These are phyloP conservation scores for Styphnolobium japonicum DNA, from an alignment of 306 rosid species.

Conservation along the genomic window DNA sequence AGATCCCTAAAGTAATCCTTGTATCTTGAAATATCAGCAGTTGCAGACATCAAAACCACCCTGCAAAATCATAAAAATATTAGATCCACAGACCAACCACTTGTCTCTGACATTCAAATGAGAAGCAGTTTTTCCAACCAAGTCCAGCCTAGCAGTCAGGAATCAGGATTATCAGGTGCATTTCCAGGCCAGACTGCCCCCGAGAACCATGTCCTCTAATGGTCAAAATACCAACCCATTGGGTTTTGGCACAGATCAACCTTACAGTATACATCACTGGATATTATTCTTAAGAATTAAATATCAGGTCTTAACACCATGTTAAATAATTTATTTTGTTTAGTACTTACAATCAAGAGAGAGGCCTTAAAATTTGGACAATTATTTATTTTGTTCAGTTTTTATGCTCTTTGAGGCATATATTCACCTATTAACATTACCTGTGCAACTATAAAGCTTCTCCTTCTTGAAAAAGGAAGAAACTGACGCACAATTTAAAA, in stretches of 20 bases:
- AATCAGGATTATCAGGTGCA: background rate
- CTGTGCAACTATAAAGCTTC: background rate
- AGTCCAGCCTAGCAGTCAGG: background rate
- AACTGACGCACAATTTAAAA: too few species aligned
- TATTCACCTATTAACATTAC: background rate
- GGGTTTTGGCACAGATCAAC: too few species aligned
- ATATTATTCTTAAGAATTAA: too few species aligned
- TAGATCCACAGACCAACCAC: conserved; percentile 22
- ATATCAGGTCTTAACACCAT: too few species aligned
- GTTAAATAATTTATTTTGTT: too few species aligned
- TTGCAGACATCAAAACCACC: conserved; percentile 94
- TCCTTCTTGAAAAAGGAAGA: background rate
- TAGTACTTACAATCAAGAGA: too few species aligned
- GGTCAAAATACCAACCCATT: too few species aligned
- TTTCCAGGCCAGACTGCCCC: background rate
- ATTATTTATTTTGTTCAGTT: background rate
- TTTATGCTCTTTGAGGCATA: background rate
- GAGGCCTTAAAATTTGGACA: too few species aligned
- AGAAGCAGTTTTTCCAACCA: background rate
- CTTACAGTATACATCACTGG: too few species aligned
- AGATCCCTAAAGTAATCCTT: conserved; percentile 82
- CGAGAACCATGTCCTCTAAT: background rate
- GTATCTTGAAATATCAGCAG: conserved; percentile 80
- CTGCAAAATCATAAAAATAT: conserved; percentile 45
- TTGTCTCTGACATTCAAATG: background rate